Conservation (phyloP, 225 moss, liverwort and hornwort genomes). For the Polytrichum commune region DNA sequence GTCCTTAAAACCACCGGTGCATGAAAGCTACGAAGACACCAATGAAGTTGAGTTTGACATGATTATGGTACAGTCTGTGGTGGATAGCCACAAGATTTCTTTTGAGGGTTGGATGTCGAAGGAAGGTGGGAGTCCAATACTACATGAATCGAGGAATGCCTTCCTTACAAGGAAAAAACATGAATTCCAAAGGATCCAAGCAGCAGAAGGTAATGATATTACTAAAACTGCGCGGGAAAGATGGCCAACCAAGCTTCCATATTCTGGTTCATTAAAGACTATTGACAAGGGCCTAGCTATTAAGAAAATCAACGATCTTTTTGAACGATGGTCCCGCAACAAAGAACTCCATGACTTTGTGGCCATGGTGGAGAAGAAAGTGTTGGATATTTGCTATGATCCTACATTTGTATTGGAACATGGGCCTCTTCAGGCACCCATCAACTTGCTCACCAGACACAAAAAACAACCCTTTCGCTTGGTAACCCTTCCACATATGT, state of each 20-base stretch:
- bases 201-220: background rate
- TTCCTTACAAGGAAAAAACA: background rate
- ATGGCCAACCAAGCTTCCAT: constrained; percentile 7
- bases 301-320: background rate
- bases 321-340: constrained; percentile 19
- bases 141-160: background rate
- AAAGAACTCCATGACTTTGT: constrained; percentile 12
- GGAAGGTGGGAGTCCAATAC: background rate
- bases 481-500: no score
- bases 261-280: background rate
- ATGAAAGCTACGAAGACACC: background rate
- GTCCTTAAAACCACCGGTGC: background rate
- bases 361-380: background rate
- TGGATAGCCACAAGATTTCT: background rate
- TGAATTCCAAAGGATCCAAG: background rate
- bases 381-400: background rate
- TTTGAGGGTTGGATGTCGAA: background rate
- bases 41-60: background rate
- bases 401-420: background rate
- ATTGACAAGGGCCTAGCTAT: background rate
- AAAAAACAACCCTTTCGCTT: background rate
- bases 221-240: background rate
- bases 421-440: background rate
- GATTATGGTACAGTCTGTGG: background rate
- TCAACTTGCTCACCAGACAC: background rate